Percentiles rank a stretch among this genome's conserved stretches.
Conservation (phyloP, 2,329 filamentous ascomycete genomes). For the Xylaria sp. region DNA sequence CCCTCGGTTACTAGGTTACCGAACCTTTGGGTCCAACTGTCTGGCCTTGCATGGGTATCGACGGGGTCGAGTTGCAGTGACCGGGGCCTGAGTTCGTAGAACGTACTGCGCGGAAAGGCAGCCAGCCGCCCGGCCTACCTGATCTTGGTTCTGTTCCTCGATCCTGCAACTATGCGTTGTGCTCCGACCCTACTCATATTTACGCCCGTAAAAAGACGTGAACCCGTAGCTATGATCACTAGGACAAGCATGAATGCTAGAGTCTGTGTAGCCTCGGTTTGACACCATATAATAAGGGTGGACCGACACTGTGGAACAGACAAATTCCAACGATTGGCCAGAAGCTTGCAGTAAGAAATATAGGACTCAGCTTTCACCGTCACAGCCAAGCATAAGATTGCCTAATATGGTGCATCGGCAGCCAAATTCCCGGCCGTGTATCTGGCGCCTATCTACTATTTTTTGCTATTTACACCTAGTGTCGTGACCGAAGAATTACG, state of each 20-base stretch:
- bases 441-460: slow-evolving; percentile 2
- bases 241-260: slow-evolving; percentile 2
- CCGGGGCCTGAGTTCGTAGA: slow-evolving; percentile 38
- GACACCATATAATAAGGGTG: slow-evolving; percentile 29
- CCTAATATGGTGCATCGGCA: slow-evolving; percentile 21
- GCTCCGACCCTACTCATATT: slow-evolving; percentile 44
- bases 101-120: slow-evolving; percentile 44
- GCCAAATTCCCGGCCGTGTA: slow-evolving; percentile 8
- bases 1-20: slow-evolving; percentile 36
- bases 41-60: slow-evolving; percentile 28
- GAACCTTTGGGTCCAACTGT: slow-evolving; percentile 35
- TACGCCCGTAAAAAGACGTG: slow-evolving; percentile 48
- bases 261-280: slow-evolving; percentile 36
- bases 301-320: slow-evolving; percentile 21
- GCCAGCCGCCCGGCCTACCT: slow-evolving; percentile 50
- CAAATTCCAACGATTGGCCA: slow-evolving; percentile 9
- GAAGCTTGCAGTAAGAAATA: slow-evolving; percentile 8
- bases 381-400: slow-evolving; percentile 15
- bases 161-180: slow-evolving; percentile 52
- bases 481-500: slow-evolving; percentile 23
- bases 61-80: slow-evolving; percentile 23
- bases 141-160: slow-evolving; percentile 51
- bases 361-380: slow-evolving; percentile 30
- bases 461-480: not conserved
- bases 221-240: slow-evolving; percentile 14